Evolutionary conservation across 179 eudicot genomes (phyloP), one percentile per base, ranked within the genome.

Genomic region (Beta macrorhiza): DNA sequence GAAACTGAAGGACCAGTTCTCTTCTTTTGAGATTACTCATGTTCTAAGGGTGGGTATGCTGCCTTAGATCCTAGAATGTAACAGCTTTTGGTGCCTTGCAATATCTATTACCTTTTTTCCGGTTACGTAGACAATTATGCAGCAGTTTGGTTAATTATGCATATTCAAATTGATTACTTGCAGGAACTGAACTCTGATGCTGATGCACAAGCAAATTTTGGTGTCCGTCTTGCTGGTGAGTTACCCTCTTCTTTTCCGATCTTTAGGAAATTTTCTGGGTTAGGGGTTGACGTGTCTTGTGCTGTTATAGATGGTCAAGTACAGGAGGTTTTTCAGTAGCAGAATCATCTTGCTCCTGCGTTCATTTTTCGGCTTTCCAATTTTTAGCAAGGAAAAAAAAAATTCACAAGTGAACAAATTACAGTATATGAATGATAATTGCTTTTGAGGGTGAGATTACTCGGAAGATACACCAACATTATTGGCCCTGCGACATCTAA

Each of bases 141-240:
- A 44, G 17, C 25, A 13, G 78, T 84, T 77, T 77, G 56, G 81
- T 74, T 37, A 67, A 55, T 64, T 57, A 14, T 45, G 12, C 67
- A 45, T 79, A 44, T 47, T n/a, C 11, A 52, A 52, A 7, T 25
- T 25, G 61, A n/a, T 47, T 76, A 83, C 63, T 64, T 17, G 75
- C 79, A 96, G 99, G 91, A 85, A 53, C 88, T 87, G 9, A 96
- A 96, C 81, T 82, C 92, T 5, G 98, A 91, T 67, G 99, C 98
- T 59, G 99, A 92, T 90, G 91, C 87, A 79, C 90, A 94, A 87
- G 98, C 99, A 65, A 96, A 92, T 86, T 88, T 89, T 82, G 99
- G 88, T 16, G 89, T 83, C 63, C 70, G 72, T 75, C 97, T 96
- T 62, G 89, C 91, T 61, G 90, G 99, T 92, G 75, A 83, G 89